Base-by-base conservation (phyloP, 2,329 filamentous ascomycete species). In the Colletotrichum cordylinicola region DNA sequence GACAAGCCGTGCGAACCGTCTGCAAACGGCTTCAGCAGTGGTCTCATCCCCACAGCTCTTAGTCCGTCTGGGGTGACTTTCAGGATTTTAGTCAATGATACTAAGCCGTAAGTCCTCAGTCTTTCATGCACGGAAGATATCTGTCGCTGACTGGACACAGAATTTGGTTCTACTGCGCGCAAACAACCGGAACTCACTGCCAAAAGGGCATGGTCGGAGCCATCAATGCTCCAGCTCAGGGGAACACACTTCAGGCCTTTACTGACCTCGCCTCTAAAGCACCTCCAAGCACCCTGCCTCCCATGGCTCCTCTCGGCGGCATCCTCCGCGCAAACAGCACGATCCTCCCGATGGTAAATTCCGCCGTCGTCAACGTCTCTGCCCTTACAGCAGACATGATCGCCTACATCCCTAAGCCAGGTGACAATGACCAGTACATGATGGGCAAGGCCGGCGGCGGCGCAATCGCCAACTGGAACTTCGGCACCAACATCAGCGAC, bases 121-220 rank as follows among this genome's bases (percentile, higher is more conserved):
- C 16, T 3, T 18, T 10, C 4, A 29, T 16, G 15, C 8, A 29
- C 10, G 15, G 8, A 9, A 21, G 16, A 66, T 27, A 10, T 24
- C 13, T 58, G 4, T 2, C 35, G 35, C 33, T 65, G 8, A 65
- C 16, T 0, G 0, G 1, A 5, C 24, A 10, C 3, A 66, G 62
- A 16, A 78, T 85, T 56, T 85, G 83, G 82, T 86, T 85, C 77
- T 85, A 85, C 79, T 84, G 84, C 75, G 84, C 81, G 24, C 83
- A 85, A 74, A 81, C 81, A 1, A 78, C 72, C 8, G 81, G 80
- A 31, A 81, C 79, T 4, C 83, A 84, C 72, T 85, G 84, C 77
- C 83, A 85, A 62, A 77, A 79, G 4, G 88, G 88, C 48, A 90
- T 90, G 88, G 84, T 86, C 21, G 86, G 87, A 70, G 84, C 86